A percentile compares a stretch with the other conserved stretches of the same genome.
phyloP scores from a whole-genome alignment of 2,329 filamentous ascomycete genomes.

The Aphanocladium album region DNA sequence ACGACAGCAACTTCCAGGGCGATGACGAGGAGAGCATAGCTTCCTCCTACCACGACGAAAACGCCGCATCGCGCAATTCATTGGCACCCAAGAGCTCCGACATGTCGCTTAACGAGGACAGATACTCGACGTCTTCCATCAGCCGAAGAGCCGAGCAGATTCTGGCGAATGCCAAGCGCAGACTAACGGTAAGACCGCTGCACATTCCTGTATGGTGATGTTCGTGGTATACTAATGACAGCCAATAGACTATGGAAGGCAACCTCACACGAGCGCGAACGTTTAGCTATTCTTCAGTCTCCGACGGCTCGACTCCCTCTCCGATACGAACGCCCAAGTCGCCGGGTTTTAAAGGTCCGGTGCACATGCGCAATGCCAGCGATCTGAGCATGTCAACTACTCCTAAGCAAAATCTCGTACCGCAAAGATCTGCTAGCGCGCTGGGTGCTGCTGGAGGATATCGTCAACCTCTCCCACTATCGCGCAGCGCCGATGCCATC shows the following conservation, averaged over 20 bases:
- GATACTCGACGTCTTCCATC: conserved; percentile 67
- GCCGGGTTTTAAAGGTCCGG: conserved; percentile 16
- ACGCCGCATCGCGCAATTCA: neutral
- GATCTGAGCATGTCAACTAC: conserved; percentile 22
- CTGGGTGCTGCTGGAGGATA: conserved; percentile 55
- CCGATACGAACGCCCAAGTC: conserved; percentile 37
- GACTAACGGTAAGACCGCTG: conserved; percentile 65
- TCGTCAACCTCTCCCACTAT: conserved; percentile 42
- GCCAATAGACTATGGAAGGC: conserved; percentile 78
- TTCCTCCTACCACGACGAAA: conserved; percentile 46
- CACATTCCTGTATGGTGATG: neutral
- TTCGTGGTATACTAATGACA: neutral
- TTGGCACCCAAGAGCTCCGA: neutral
- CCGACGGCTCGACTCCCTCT: conserved; percentile 49
- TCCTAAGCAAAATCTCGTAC: conserved; percentile 25
- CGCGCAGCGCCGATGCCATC: conserved; percentile 39
- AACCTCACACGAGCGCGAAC: conserved; percentile 77
- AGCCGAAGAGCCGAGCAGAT: conserved; percentile 85
- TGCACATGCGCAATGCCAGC: conserved; percentile 27
- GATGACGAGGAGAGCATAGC: conserved; percentile 64
- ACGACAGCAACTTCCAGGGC: conserved; percentile 61
- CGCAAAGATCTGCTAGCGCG: conserved; percentile 60
- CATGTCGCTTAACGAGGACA: conserved; percentile 41
- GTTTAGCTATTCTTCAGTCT: conserved; percentile 41
- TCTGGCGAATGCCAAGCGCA: conserved; percentile 84